A percentile compares a stretch with the other conserved stretches of the same genome.
Evolutionary conservation across 805 yeast species (phyloP).

Genomic region (Wickerhamomyces bisporus): DNA sequence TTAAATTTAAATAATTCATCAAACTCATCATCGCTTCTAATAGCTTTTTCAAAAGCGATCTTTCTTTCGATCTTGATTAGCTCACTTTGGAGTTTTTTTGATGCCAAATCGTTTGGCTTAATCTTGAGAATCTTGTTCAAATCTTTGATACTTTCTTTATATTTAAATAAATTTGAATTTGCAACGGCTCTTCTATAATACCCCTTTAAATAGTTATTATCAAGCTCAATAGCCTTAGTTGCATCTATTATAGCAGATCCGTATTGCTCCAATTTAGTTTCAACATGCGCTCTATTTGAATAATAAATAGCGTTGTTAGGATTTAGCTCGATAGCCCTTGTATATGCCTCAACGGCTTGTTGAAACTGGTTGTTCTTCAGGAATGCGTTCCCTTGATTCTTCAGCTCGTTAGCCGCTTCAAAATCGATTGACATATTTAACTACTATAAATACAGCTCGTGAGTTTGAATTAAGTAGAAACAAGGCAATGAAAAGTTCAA

Average conservation of each 20-base stretch:
- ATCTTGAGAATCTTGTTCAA: slow-evolving; percentile 55
- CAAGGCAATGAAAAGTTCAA: too few species aligned
- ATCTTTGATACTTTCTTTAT: slow-evolving; percentile 68
- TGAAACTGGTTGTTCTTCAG: slow-evolving; percentile 61
- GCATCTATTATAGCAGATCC: slow-evolving; percentile 85
- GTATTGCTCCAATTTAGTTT: slow-evolving; percentile 78
- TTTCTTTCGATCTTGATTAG: slow-evolving; percentile 63
- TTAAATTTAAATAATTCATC: slow-evolving; percentile 23
- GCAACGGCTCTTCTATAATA: slow-evolving; percentile 87
- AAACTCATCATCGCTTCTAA: slow-evolving; percentile 71
- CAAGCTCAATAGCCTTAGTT: slow-evolving; percentile 59
- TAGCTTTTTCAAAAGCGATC: slow-evolving; percentile 81
- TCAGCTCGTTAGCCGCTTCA: slow-evolving; percentile 45
- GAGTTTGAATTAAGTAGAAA: too few species aligned
- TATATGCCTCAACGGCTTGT: slow-evolving; percentile 65
- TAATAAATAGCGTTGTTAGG: slow-evolving; percentile 54
- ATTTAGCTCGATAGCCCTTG: slow-evolving; percentile 68
- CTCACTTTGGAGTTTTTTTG: slow-evolving; percentile 55
- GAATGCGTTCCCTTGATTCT: slow-evolving; percentile 68
- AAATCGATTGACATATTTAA: slow-evolving; percentile 15
- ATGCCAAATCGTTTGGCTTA: slow-evolving; percentile 66
- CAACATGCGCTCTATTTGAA: slow-evolving; percentile 88
- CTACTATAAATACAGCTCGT: too few species aligned
- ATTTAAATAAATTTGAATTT: slow-evolving; percentile 65
- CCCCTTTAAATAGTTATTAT: slow-evolving; percentile 67